These are phyloP conservation scores for Puccinia horiana DNA, from an alignment of 1,284 basidiomycete genomes.

Conservation along the genomic window DNA sequence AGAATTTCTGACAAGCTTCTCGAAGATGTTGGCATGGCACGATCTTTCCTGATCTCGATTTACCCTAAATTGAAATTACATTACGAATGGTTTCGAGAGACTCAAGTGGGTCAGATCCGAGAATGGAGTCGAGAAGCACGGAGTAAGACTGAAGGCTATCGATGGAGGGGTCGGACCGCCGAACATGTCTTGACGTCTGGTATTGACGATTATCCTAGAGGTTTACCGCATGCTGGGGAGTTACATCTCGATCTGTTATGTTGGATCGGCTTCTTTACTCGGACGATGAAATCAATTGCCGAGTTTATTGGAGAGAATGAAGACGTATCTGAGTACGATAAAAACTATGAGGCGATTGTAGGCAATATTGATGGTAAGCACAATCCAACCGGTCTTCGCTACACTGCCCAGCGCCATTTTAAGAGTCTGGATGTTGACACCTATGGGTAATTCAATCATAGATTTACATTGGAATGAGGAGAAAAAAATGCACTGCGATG, in stretches of 20 bases:
- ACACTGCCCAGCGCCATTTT: neutral
- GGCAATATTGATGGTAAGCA: conserved; percentile 78
- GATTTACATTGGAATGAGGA: conserved; percentile 91
- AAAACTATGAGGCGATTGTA: conserved; percentile 76
- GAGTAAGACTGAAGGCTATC: conserved; percentile 82
- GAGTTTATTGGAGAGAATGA: conserved; percentile 78
- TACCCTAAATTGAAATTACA: conserved; percentile 82
- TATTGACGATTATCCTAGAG: conserved; percentile 91
- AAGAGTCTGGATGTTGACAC: too few relatives aligned
- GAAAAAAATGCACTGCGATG: conserved; percentile 87
- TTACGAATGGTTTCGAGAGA: conserved; percentile 91
- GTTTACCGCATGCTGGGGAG: conserved; percentile 80
- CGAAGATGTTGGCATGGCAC: conserved; percentile 66
- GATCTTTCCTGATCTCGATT: conserved; percentile 72
- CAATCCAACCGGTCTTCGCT: neutral
- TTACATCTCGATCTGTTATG: conserved; percentile 86
- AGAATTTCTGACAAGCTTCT: conserved; percentile 63
- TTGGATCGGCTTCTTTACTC: conserved; percentile 91
- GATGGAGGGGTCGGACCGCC: conserved; percentile 87
- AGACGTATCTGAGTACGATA: conserved; percentile 72
- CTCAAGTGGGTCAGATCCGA: conserved; percentile 87
- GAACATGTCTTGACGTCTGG: conserved; percentile 87
- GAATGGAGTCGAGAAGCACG: conserved; percentile 79
- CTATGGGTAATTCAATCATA: conserved; percentile 60
- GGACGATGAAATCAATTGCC: conserved; percentile 82